A percentile compares a stretch with the other conserved stretches of the same genome.
phyloP scores from a whole-genome alignment of 176 grass and related monocot species.

The Themeda triandra region DNA sequence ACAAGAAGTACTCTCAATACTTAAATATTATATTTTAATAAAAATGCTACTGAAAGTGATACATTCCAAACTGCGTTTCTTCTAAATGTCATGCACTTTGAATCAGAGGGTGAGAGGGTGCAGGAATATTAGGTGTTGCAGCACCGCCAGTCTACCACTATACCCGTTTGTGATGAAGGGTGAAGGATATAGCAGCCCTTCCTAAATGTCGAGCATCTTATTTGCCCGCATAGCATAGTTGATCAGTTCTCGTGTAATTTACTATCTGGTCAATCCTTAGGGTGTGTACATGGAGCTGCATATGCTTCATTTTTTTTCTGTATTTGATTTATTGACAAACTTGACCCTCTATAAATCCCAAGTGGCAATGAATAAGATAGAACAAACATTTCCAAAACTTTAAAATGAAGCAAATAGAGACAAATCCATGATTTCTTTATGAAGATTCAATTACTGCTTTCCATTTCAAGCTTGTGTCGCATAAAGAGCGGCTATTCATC shows the following conservation, averaged over 20 bases:
- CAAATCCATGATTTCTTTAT: not conserved
- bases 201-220: not conserved
- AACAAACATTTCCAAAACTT: not conserved
- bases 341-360: not conserved
- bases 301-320: not conserved
- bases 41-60: not conserved
- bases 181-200: not conserved
- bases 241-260: not conserved
- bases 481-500: not conserved
- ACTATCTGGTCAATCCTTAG: not conserved
- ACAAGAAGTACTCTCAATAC: not conserved
- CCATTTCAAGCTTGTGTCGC: not conserved
- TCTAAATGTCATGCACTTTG: not conserved
- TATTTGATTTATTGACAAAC: slow-evolving; percentile 5
- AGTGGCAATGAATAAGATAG: not conserved
- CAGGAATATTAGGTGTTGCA: slow-evolving; percentile 1
- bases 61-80: not conserved
- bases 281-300: not conserved
- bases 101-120: not conserved
- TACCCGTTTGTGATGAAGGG: slow-evolving; percentile 2
- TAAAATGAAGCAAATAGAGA: not conserved
- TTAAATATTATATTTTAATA: not conserved
- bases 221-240: slow-evolving; percentile 8
- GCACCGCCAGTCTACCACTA: not conserved
- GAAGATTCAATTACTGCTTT: not conserved